Conservation (phyloP, 2,329 filamentous ascomycete genomes). For the Monilinia laxa region DNA sequence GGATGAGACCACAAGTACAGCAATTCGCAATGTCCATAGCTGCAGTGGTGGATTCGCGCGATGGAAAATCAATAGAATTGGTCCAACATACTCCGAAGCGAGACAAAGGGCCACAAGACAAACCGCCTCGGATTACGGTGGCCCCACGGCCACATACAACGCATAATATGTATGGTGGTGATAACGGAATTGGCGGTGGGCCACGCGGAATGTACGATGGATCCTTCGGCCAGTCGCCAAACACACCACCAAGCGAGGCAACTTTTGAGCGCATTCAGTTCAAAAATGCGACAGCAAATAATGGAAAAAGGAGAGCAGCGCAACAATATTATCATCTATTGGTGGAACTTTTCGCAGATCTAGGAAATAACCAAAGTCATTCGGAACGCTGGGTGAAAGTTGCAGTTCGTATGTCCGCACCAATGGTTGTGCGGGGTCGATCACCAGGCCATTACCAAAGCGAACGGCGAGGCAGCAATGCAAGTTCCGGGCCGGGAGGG, state of each 20-base stretch:
- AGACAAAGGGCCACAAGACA: conserved; percentile 67
- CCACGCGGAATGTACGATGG: conserved; percentile 30
- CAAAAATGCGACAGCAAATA: conserved; percentile 73
- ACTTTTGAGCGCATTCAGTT: conserved; percentile 72
- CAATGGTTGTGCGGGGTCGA: conserved; percentile 65
- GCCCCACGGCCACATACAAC: conserved; percentile 37
- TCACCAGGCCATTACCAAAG: conserved; percentile 63
- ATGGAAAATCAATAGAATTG: conserved; percentile 65
- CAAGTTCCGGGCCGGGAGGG: conserved; percentile 57
- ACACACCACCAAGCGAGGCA: conserved; percentile 37
- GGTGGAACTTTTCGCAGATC: conserved; percentile 63
- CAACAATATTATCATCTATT: conserved; percentile 74
- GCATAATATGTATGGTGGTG: conserved; percentile 33
- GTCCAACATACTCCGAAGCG: conserved; percentile 75
- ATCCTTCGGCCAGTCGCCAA: conserved; percentile 33
- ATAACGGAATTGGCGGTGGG: conserved; percentile 30
- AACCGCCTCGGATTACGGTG: conserved; percentile 51
- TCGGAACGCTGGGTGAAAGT: conserved; percentile 55
- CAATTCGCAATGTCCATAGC: conserved; percentile 65
- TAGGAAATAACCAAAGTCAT: conserved; percentile 41
- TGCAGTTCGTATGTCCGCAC: conserved; percentile 57
- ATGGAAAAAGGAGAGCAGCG: conserved; percentile 69
- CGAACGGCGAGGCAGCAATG: conserved; percentile 50
- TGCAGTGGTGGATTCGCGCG: conserved; percentile 62
- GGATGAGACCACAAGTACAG: conserved; percentile 46